These are phyloP conservation scores for Tricholoma matsutake DNA, from an alignment of 768 basidiomycete species.

Conservation along the genomic window DNA sequence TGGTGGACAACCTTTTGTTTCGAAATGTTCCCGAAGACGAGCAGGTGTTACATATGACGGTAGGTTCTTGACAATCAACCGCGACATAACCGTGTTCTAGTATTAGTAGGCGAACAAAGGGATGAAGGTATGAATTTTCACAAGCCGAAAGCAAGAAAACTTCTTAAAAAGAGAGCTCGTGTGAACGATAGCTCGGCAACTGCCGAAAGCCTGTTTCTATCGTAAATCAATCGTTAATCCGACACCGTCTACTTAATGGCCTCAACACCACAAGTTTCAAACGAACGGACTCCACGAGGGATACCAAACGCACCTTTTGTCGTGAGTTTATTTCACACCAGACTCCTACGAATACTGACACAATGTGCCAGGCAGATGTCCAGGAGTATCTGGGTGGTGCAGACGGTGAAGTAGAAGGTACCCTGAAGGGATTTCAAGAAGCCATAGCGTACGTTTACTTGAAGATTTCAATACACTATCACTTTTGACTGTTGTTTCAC, in stretches of 20 bases:
- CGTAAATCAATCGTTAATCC: background rate
- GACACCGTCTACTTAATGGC: conserved; percentile 7
- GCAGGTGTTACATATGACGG: conserved; percentile 65
- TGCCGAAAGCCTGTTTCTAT: conserved; percentile 11
- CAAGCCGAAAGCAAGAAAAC: too few species aligned
- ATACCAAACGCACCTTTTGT: conserved; percentile 96
- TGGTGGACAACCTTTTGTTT: conserved; percentile 53
- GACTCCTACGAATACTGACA: conserved; percentile 7
- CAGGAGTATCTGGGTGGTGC: conserved; percentile 81
- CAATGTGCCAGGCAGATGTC: conserved; percentile 65
- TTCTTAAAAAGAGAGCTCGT: conserved; percentile 3
- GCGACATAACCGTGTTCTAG: conserved; percentile 55
- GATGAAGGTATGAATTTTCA: background rate
- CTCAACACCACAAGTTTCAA: conserved; percentile 14
- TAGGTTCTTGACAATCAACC: conserved; percentile 80
- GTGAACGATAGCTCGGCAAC: conserved; percentile 14
- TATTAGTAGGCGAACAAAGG: background rate
- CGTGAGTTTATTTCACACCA: conserved; percentile 42
- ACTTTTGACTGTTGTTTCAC: conserved; percentile 21
- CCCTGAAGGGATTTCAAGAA: conserved; percentile 83
- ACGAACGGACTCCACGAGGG: conserved; percentile 76
- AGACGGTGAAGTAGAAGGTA: conserved; percentile 72
- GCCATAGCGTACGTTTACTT: conserved; percentile 77
- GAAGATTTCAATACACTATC: conserved; percentile 7
- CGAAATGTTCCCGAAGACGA: conserved; percentile 66